phyloP scores from a whole-genome alignment of 257 asterid genomes.

The Fraxinus excelsior region DNA sequence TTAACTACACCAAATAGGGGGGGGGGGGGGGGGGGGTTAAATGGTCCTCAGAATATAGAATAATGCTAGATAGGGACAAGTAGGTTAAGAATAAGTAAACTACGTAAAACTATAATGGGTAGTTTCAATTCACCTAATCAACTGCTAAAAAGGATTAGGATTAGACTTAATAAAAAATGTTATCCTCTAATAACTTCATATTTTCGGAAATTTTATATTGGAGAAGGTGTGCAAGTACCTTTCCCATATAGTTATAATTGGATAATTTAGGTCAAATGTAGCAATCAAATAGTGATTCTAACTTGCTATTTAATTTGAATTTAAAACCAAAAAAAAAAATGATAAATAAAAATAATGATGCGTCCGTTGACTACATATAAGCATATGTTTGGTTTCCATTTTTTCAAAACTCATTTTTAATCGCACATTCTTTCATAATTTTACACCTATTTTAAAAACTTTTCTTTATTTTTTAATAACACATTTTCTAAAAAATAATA shows the following conservation, averaged over 20 bases:
- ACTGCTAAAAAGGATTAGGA: background rate
- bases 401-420: too few species aligned
- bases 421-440: too few species aligned
- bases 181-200: background rate
- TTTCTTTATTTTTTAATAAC: too few species aligned
- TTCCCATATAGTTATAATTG: slow-evolving; percentile 23
- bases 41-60: too few species aligned
- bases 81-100: too few species aligned
- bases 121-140: slow-evolving; percentile 4
- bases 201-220: background rate
- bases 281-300: slow-evolving; percentile 28
- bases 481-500: too few species aligned
- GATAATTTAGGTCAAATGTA: slow-evolving; percentile 41
- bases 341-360: background rate
- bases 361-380: too few species aligned
- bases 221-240: slow-evolving; percentile 27
- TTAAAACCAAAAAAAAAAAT: slow-evolving; percentile 13
- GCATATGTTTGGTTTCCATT: too few species aligned
- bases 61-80: too few species aligned
- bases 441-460: too few species aligned
- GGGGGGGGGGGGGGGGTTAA: too few species aligned
- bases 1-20: too few species aligned
- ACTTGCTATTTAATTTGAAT: slow-evolving; percentile 30
- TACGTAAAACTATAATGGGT: background rate
- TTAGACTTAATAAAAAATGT: slow-evolving; percentile 18